Evolutionary conservation across 2,329 filamentous ascomycete genomes (phyloP), one percentile per base, ranked within the genome.

Genomic region (Zymoseptoria brevis): DNA sequence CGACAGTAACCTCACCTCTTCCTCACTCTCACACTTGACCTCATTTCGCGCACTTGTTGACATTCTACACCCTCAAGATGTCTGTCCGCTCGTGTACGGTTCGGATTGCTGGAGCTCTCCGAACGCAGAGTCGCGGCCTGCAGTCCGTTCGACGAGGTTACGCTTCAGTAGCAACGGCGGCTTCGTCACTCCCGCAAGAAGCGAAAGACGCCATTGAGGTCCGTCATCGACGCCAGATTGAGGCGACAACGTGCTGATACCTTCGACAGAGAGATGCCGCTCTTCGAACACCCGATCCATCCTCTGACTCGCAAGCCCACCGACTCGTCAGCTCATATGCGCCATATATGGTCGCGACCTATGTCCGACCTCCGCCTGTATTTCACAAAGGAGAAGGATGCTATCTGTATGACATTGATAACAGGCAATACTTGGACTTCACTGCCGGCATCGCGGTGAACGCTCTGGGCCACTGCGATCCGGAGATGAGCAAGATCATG

Each of bases 391-490:
- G 92, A 64, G 80, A 90, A 72, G 94, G 94, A 2, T 91, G 87
- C 61, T 92, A 91, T 73, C 75, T 99, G 63, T 97, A 87, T 84
- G 94, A 99, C 73, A 77, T 93, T 45, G 91, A 96, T 77, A 89
- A 94, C 72, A 81, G 89, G 62, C 86, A 86, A 73, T 99, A 96
- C 73, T 81, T 99, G 29, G 94, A 99, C 75, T 90, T 99, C 69
- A 97, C 94, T 1, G 88, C 92, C 8, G 94, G 94, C 53, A 99
- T 99, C 72, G 94, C 94, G 16, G 94, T 99, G 72, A 96, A 93
- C 76, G 86, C 88, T 21, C 81, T 99, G 35, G 94, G 94, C 8
- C 94, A 99, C 73, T 91, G 89, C 71, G 91, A 99, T 69, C 81
- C 87, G 4, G 89, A 88, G 68, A 83, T 96, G 66, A 80, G 84